Percentiles rank a stretch among this genome's conserved stretches.
Conservation (phyloP, 2,329 filamentous ascomycete species). For the Fonsecaea nubica region DNA sequence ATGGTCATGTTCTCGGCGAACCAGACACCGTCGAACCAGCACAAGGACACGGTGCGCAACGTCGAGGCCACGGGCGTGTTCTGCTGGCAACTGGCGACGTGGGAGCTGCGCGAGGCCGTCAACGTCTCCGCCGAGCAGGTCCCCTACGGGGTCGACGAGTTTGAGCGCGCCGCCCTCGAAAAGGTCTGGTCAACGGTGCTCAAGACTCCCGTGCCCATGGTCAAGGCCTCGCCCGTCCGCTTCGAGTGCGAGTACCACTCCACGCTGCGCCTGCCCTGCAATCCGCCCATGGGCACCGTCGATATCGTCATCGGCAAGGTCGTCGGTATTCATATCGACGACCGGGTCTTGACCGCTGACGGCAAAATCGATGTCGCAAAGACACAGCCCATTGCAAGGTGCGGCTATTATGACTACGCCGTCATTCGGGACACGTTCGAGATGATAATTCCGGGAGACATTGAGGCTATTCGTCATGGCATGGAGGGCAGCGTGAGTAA, state of each 20-base stretch:
- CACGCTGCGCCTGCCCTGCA: slow-evolving; percentile 62
- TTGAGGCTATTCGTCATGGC: slow-evolving; percentile 47
- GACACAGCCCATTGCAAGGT: slow-evolving; percentile 65
- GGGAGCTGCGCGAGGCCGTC: slow-evolving; percentile 61
- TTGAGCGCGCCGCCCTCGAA: slow-evolving; percentile 56
- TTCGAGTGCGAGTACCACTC: slow-evolving; percentile 66
- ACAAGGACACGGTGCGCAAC: slow-evolving; percentile 66
- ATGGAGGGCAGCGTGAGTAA: slow-evolving; percentile 49
- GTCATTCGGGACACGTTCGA: slow-evolving; percentile 64
- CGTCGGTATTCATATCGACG: slow-evolving; percentile 63
- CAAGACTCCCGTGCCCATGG: slow-evolving; percentile 55
- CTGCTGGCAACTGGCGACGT: slow-evolving; percentile 67
- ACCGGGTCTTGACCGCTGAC: slow-evolving; percentile 59
- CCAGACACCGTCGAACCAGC: slow-evolving; percentile 54
- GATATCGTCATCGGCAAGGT: slow-evolving; percentile 66
- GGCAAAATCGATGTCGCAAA: slow-evolving; percentile 63
- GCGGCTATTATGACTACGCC: slow-evolving; percentile 66
- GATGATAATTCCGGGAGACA: slow-evolving; percentile 57
- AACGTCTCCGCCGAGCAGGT: slow-evolving; percentile 62
- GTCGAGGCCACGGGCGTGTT: slow-evolving; percentile 63
- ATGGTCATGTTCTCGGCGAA: slow-evolving; percentile 69
- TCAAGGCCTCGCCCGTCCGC: slow-evolving; percentile 60
- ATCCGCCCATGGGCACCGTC: slow-evolving; percentile 63
- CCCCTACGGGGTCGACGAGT: slow-evolving; percentile 61
- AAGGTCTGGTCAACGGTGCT: slow-evolving; percentile 54